Conservation (phyloP, 2,329 filamentous ascomycete genomes). For the Colletotrichum lindemuthianum region DNA sequence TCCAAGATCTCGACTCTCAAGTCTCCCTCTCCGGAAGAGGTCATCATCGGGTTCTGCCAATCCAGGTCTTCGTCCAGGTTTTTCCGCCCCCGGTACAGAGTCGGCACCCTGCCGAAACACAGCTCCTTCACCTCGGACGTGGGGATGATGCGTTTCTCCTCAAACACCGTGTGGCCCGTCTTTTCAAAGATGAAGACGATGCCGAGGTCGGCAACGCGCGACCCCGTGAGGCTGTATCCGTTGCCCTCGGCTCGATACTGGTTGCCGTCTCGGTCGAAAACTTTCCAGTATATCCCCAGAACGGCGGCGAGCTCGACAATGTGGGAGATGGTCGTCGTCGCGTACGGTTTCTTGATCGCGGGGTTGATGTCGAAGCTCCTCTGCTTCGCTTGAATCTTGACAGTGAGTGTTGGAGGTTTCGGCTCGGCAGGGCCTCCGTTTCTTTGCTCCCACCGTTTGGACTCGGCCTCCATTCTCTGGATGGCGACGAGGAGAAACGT, state of each 20-base stretch:
- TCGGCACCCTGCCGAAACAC: slow-evolving; percentile 52
- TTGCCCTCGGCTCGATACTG: slow-evolving; percentile 50
- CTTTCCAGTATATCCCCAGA: slow-evolving; percentile 53
- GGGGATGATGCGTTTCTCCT: slow-evolving; percentile 49
- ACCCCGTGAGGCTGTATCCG: slow-evolving; percentile 46
- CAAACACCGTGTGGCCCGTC: slow-evolving; percentile 47
- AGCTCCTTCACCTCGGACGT: slow-evolving; percentile 49
- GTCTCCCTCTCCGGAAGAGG: slow-evolving; percentile 36
- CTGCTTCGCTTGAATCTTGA: slow-evolving; percentile 12
- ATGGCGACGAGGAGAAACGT: slow-evolving; percentile 10
- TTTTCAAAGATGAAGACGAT: slow-evolving; percentile 51
- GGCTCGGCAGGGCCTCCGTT: too few relatives aligned
- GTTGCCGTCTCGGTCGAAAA: slow-evolving; percentile 49
- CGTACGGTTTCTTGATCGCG: slow-evolving; percentile 43
- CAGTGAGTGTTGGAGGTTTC: background rate
- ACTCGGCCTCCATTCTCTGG: slow-evolving; percentile 23
- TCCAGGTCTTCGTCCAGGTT: slow-evolving; percentile 12
- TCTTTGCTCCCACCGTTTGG: slow-evolving; percentile 6
- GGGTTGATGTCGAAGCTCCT: slow-evolving; percentile 25
- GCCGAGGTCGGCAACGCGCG: slow-evolving; percentile 46
- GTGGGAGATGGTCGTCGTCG: slow-evolving; percentile 48
- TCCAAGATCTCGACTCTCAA: slow-evolving; percentile 36
- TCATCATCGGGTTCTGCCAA: slow-evolving; percentile 10
- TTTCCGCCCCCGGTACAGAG: slow-evolving; percentile 44
- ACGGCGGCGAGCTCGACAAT: slow-evolving; percentile 48